A percentile compares a stretch with the other conserved stretches of the same genome.
phyloP scores from a whole-genome alignment of 2,329 filamentous ascomycete genomes.

The Monilinia fructicola region DNA sequence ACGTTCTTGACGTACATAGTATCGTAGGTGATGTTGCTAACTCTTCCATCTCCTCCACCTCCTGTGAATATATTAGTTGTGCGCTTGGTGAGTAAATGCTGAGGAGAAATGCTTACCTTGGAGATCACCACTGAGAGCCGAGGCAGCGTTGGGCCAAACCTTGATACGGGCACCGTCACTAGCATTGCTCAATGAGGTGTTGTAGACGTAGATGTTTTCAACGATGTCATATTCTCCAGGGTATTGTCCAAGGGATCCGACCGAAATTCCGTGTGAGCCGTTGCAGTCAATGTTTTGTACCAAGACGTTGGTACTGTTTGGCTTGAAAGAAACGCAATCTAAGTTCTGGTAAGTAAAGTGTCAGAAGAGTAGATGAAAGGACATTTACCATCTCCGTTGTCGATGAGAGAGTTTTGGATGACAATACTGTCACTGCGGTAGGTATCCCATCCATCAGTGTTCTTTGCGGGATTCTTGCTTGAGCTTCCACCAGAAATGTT shows the following conservation, averaged over 20 bases:
- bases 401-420: conserved; percentile 64
- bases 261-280: conserved; percentile 69
- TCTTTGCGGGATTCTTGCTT: conserved; percentile 58
- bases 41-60: conserved; percentile 61
- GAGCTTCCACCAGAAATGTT: conserved; percentile 55
- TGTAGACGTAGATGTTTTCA: conserved; percentile 65
- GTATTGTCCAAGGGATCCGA: conserved; percentile 72
- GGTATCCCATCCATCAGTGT: conserved; percentile 66
- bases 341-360: conserved; percentile 1
- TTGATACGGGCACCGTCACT: conserved; percentile 67
- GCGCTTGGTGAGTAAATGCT: neutral
- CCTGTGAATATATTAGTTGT: conserved; percentile 42
- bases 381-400: conserved; percentile 57
- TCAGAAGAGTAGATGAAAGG: neutral
- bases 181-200: conserved; percentile 58
- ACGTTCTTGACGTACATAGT: conserved; percentile 60
- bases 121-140: conserved; percentile 57
- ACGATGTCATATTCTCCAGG: conserved; percentile 61
- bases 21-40: conserved; percentile 67
- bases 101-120: conserved; percentile 39
- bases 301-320: conserved; percentile 67
- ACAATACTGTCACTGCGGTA: conserved; percentile 61
- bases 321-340: conserved; percentile 73
- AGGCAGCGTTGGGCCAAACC: conserved; percentile 59
- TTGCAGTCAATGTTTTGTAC: conserved; percentile 67